Evolutionary conservation across 2,329 filamentous ascomycete species (phyloP).

Genomic region (Tolypocladium paradoxum): DNA sequence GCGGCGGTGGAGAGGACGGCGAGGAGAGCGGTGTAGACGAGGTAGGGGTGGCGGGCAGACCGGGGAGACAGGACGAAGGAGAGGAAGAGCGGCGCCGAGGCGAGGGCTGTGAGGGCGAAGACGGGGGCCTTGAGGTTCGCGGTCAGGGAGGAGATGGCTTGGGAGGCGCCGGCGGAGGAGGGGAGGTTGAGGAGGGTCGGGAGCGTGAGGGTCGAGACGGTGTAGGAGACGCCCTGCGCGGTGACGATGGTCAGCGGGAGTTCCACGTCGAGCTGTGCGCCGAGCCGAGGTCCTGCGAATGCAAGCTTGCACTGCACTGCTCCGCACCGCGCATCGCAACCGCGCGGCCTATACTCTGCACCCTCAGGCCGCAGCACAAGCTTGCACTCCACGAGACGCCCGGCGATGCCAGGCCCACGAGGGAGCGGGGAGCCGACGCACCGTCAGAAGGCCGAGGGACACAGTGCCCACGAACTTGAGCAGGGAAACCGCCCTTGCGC

Average conservation of each 20-base stretch:
- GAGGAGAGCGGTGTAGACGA: conserved; percentile 72
- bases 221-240: conserved; percentile 74
- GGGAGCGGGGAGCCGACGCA: conserved; percentile 34
- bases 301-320: neutral
- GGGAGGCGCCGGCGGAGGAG: conserved; percentile 58
- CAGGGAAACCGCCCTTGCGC: conserved; percentile 46
- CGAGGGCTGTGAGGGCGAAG: conserved; percentile 55
- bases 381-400: neutral
- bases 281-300: neutral
- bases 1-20: conserved; percentile 50
- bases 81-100: conserved; percentile 61
- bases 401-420: conserved; percentile 1
- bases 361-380: no score
- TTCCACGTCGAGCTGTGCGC: neutral
- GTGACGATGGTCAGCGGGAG: conserved; percentile 1
- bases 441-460: conserved; percentile 77
- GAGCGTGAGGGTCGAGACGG: conserved; percentile 65
- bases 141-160: conserved; percentile 59
- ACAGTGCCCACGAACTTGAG: conserved; percentile 91
- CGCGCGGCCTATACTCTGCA: neutral
- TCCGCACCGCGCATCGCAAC: neutral
- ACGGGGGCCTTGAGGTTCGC: conserved; percentile 54
- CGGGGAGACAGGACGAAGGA: conserved; percentile 69
- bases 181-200: conserved; percentile 74
- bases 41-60: conserved; percentile 72